Evolutionary conservation across 2,329 filamentous ascomycete species (phyloP).

Genomic region (Chrysosporium keratinophilum): DNA sequence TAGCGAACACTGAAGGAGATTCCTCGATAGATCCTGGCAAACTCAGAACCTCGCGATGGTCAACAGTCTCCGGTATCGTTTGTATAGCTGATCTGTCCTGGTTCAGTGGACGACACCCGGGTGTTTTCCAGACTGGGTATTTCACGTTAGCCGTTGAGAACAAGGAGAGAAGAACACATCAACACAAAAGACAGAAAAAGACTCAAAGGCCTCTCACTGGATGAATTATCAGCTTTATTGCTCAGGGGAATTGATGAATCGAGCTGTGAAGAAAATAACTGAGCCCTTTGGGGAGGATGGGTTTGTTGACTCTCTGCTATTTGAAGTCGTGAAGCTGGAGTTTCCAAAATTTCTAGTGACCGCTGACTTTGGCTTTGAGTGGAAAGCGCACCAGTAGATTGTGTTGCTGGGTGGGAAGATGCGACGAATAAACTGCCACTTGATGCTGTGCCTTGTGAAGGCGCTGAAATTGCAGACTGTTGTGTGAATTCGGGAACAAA

Average conservation of each 20-base stretch:
- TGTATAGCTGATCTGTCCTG: neutral
- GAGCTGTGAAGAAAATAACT: neutral
- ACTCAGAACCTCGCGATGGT: neutral
- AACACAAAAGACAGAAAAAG: neutral
- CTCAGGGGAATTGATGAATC: neutral
- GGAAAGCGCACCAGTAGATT: conserved; percentile 2
- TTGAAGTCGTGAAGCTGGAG: neutral
- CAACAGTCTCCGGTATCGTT: conserved; percentile 7
- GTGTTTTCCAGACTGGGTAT: conserved; percentile 1
- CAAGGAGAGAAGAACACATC: neutral
- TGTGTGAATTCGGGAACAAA: conserved; percentile 1
- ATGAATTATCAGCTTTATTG: neutral
- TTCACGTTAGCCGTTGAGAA: neutral
- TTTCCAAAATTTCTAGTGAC: neutral
- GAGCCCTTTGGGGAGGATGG: neutral
- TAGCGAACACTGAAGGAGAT: neutral
- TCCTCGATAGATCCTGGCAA: neutral
- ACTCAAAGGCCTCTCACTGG: neutral
- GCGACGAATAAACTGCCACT: conserved; percentile 12
- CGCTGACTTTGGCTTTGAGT: conserved; percentile 4
- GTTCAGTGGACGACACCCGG: neutral
- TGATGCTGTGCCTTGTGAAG: conserved; percentile 7
- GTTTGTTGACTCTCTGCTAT: conserved; percentile 3
- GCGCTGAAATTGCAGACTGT: neutral
- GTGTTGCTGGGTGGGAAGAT: conserved; percentile 4